Evolutionary conservation across 2,329 filamentous ascomycete genomes (phyloP).

Genomic region (Colletotrichum lentis): DNA sequence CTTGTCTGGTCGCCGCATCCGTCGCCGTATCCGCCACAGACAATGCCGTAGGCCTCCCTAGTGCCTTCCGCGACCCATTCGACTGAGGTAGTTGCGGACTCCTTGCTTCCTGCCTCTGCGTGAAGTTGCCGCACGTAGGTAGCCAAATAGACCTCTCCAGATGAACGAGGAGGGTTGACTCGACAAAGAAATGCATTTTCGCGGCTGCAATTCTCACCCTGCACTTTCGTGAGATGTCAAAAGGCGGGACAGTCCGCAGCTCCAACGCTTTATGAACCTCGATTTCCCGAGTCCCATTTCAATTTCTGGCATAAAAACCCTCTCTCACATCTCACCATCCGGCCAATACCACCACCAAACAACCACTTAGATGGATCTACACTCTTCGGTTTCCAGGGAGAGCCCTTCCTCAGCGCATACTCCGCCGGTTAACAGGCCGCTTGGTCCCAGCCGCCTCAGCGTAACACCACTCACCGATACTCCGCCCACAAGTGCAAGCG

Average conservation of each 20-base stretch:
- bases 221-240: slow-evolving; percentile 32
- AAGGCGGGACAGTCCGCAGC: slow-evolving; percentile 10
- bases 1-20: slow-evolving; percentile 8
- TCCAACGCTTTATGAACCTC: background rate
- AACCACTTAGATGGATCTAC: slow-evolving; percentile 19
- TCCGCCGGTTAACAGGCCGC: slow-evolving; percentile 14
- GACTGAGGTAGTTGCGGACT: background rate
- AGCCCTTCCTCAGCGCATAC: slow-evolving; percentile 22
- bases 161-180: slow-evolving; percentile 24
- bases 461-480: slow-evolving; percentile 33
- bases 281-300: background rate
- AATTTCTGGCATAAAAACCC: background rate
- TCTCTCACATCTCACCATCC: background rate
- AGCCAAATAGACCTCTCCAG: slow-evolving; percentile 25
- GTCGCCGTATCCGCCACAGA: slow-evolving; percentile 11
- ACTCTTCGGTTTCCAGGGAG: slow-evolving; percentile 16
- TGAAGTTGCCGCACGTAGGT: slow-evolving; percentile 10
- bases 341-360: background rate
- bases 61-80: background rate
- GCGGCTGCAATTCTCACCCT: slow-evolving; percentile 13
- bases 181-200: slow-evolving; percentile 30
- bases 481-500: slow-evolving; percentile 31
- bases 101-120: slow-evolving; percentile 21
- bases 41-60: slow-evolving; percentile 22
- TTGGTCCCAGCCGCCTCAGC: slow-evolving; percentile 14